A percentile compares a stretch with the other conserved stretches of the same genome.
phyloP scores from a whole-genome alignment of 2,329 filamentous ascomycete genomes.

The Colletotrichum horii region DNA sequence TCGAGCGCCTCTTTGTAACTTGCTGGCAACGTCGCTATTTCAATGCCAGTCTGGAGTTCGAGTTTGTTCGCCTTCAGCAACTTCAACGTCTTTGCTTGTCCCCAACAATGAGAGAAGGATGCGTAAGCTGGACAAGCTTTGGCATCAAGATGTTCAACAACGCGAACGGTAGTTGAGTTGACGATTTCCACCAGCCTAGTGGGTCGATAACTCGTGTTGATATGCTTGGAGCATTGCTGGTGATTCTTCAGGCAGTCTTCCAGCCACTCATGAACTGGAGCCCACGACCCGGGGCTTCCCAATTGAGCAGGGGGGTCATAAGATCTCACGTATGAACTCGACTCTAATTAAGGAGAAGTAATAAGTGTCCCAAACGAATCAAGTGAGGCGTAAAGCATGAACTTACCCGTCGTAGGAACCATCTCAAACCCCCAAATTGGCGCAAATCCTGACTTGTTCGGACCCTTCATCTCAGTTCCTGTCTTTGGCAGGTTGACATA shows the following conservation, averaged over 20 bases:
- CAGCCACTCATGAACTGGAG: background rate
- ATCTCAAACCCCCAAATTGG: background rate
- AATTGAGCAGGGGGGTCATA: background rate
- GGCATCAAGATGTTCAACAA: background rate
- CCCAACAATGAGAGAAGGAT: background rate
- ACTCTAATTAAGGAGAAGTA: background rate
- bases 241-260: background rate
- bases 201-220: background rate
- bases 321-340: background rate
- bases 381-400: background rate
- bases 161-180: background rate
- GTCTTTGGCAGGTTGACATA: background rate
- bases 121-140: background rate
- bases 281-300: background rate
- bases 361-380: background rate
- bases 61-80: rapidly evolving
- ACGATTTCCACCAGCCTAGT: background rate
- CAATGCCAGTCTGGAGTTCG: background rate
- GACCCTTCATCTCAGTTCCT: background rate
- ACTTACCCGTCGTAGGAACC: background rate
- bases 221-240: background rate
- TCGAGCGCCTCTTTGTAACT: background rate
- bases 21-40: background rate
- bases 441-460: background rate
- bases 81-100: background rate